These are phyloP conservation scores for Cryptococcus wingfieldii DNA, from an alignment of 1,284 basidiomycete genomes.

Conservation along the genomic window DNA sequence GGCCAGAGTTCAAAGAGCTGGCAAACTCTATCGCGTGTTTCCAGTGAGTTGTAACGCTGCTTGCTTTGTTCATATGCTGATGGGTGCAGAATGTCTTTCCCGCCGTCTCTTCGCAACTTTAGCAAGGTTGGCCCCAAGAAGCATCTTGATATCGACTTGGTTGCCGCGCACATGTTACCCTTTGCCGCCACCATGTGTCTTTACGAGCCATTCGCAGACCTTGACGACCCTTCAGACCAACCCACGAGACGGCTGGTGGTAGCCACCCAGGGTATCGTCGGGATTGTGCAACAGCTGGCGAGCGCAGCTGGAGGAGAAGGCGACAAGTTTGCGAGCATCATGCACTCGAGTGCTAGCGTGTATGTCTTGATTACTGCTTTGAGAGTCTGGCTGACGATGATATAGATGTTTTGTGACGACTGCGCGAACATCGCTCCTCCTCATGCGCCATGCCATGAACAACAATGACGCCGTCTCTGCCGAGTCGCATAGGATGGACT, in stretches of 20 bases:
- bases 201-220: conserved; percentile 46
- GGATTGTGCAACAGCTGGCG: conserved; percentile 39
- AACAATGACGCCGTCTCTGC: conserved; percentile 27
- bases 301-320: conserved; percentile 11
- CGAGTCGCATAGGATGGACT: conserved; percentile 29
- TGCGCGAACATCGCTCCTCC: conserved; percentile 36
- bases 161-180: conserved; percentile 42
- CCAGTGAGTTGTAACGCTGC: conserved; percentile 23
- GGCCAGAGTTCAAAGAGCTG: conserved; percentile 44
- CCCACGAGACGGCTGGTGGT: conserved; percentile 33
- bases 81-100: conserved; percentile 37
- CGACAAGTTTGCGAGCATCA: conserved; percentile 28
- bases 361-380: conserved; percentile 10
- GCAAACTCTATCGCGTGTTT: conserved; percentile 43
- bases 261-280: conserved; percentile 37
- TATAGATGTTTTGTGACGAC: conserved; percentile 36
- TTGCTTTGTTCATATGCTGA: conserved; percentile 4
- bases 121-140: conserved; percentile 21
- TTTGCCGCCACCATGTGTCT: conserved; percentile 43
- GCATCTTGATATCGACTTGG: conserved; percentile 35
- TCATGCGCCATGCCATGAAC: conserved; percentile 41
- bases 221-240: conserved; percentile 37
- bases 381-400: background rate
- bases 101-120: conserved; percentile 25
- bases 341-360: conserved; percentile 42